Evolutionary conservation across 1,284 basidiomycete genomes (phyloP).

Genomic region (Serendipita sp.): DNA sequence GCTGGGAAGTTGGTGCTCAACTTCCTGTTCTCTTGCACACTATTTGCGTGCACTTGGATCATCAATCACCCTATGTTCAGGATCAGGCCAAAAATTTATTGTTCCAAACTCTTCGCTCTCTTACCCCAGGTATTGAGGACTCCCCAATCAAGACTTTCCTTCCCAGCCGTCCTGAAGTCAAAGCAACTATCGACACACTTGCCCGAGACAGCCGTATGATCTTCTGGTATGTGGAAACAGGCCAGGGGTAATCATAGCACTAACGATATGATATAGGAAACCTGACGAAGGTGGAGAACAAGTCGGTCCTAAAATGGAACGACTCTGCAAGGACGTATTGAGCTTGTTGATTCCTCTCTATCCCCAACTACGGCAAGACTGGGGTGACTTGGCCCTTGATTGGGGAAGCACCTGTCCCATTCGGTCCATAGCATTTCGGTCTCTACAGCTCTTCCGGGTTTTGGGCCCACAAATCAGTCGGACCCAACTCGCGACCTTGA

Average conservation of each 20-base stretch:
- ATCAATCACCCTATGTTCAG: constrained; percentile 55
- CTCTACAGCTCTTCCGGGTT: constrained; percentile 80
- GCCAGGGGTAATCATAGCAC: constrained; percentile 6
- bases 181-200: constrained; percentile 36
- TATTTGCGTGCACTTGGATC: constrained; percentile 73
- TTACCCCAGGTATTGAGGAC: constrained; percentile 59
- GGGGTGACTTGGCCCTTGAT: constrained; percentile 67
- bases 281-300: constrained; percentile 24
- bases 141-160: constrained; percentile 38
- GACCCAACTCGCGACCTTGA: constrained; percentile 62
- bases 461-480: constrained; percentile 63
- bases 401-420: constrained; percentile 87
- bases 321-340: constrained; percentile 53
- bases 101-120: constrained; percentile 67
- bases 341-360: constrained; percentile 55
- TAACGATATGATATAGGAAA: constrained; percentile 14
- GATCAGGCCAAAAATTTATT: constrained; percentile 59
- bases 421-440: constrained; percentile 74
- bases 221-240: constrained; percentile 39
- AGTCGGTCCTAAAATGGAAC: constrained; percentile 44
- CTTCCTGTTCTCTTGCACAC: constrained; percentile 69
- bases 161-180: constrained; percentile 33
- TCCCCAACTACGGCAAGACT: constrained; percentile 53
- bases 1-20: constrained; percentile 58
- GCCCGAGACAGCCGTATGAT: constrained; percentile 43